Percentiles rank a stretch among this genome's conserved stretches.
Conservation (phyloP, 179 eudicot species). For the Heliamphora pulchella region DNA sequence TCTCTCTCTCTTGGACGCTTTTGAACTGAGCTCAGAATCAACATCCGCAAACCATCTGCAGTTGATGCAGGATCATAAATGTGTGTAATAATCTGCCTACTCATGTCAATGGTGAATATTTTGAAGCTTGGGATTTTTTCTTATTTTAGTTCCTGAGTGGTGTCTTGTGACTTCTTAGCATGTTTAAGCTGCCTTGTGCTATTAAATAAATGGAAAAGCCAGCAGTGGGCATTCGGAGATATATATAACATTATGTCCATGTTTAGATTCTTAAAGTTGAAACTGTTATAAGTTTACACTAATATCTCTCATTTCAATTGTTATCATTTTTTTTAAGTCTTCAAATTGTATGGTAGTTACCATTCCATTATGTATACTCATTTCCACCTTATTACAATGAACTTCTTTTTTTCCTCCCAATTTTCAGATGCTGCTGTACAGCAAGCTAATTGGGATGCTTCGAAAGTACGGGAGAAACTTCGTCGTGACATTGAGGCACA, state of each 20-base stretch:
- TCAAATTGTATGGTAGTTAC: not conserved
- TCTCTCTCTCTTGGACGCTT: too few relatives aligned
- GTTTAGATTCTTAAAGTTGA: not conserved
- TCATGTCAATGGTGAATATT: not conserved
- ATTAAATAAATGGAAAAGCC: not conserved
- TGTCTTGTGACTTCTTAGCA: not conserved
- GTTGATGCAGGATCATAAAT: not conserved
- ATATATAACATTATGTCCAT: not conserved
- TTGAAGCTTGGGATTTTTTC: conserved; percentile 1
- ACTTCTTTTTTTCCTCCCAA: too few relatives aligned
- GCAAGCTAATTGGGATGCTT: conserved; percentile 45
- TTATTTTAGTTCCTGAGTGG: not conserved
- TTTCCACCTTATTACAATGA: not conserved
- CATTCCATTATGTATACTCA: not conserved
- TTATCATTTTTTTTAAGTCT: not conserved
- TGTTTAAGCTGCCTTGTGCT: not conserved
- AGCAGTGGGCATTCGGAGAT: not conserved
- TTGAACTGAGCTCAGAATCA: too few relatives aligned
- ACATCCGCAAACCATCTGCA: too few relatives aligned
- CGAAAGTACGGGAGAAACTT: conserved; percentile 37
- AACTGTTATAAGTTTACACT: not conserved
- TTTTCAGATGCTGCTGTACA: conserved; percentile 35
- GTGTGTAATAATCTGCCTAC: not conserved
- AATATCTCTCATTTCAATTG: not conserved
- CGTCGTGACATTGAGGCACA: conserved; percentile 40